These are phyloP conservation scores for Ophiostoma perfectum DNA, from an alignment of 2,329 filamentous ascomycete species.

Conservation along the genomic window DNA sequence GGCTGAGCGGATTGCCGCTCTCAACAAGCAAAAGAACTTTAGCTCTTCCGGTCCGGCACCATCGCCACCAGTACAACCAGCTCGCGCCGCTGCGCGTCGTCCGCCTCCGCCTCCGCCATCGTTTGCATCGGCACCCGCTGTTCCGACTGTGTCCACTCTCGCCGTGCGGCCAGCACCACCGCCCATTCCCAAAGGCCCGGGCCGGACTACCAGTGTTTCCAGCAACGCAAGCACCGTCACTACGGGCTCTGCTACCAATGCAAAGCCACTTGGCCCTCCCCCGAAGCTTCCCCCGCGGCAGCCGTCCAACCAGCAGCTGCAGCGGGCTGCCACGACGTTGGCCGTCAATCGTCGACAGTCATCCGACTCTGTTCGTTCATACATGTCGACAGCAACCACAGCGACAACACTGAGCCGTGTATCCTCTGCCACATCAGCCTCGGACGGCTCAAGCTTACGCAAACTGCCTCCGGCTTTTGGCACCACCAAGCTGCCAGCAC, in stretches of 20 bases:
- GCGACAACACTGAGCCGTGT: slow-evolving; percentile 43
- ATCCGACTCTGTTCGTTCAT: slow-evolving; percentile 53
- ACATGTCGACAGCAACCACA: slow-evolving; percentile 42
- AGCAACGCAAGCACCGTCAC: slow-evolving; percentile 37
- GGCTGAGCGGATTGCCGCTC: slow-evolving; percentile 57
- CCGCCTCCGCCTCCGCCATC: slow-evolving; percentile 18
- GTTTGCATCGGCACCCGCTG: not conserved
- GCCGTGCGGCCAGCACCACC: slow-evolving; percentile 38
- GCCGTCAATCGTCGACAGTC: slow-evolving; percentile 46
- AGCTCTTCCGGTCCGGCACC: not conserved
- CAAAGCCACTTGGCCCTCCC: slow-evolving; percentile 33
- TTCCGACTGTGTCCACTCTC: slow-evolving; percentile 6
- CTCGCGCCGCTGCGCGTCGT: slow-evolving; percentile 16
- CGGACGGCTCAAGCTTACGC: slow-evolving; percentile 30
- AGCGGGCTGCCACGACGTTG: slow-evolving; percentile 25
- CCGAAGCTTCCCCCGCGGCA: slow-evolving; percentile 49
- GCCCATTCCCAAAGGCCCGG: not conserved
- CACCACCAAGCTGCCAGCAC: slow-evolving; percentile 50
- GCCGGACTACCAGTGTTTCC: slow-evolving; percentile 25
- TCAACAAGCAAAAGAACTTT: slow-evolving; percentile 59
- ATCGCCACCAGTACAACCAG: slow-evolving; percentile 26
- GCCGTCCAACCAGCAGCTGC: slow-evolving; percentile 38
- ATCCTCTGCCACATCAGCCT: slow-evolving; percentile 44
- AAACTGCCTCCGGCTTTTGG: slow-evolving; percentile 54
- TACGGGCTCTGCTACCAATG: slow-evolving; percentile 9